phyloP scores from a whole-genome alignment of 306 rosid genomes.

The Gastrolobium villosum region DNA sequence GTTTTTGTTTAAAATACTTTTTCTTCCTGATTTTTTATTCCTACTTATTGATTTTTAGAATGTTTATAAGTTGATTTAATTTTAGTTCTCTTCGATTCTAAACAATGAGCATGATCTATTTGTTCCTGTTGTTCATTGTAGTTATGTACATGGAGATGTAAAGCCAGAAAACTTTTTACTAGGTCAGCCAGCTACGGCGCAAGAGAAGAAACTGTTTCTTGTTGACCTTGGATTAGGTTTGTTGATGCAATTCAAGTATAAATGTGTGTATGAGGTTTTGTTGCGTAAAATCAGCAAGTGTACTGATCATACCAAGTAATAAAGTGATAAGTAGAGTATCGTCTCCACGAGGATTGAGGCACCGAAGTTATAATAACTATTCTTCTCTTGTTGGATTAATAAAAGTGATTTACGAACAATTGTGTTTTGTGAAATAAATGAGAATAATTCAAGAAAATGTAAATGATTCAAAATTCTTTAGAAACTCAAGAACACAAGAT shows the following conservation, averaged over 20 bases:
- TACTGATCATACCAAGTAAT: too few species aligned
- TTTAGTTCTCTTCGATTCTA: constrained; percentile 16
- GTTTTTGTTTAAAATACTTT: background rate
- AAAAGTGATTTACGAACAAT: too few species aligned
- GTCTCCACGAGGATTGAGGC: too few species aligned
- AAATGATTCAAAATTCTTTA: too few species aligned
- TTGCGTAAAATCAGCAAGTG: too few species aligned
- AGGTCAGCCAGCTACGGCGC: constrained; percentile 92
- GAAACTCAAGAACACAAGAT: too few species aligned
- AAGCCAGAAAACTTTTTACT: constrained; percentile 97
- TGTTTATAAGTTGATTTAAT: constrained; percentile 7
- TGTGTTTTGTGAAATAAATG: too few species aligned
- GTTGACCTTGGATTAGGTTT: constrained; percentile 95
- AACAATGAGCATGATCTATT: constrained; percentile 7
- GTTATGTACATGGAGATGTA: constrained; percentile 98
- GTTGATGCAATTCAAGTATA: constrained; percentile 46
- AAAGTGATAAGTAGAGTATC: too few species aligned
- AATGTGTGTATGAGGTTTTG: constrained; percentile 8
- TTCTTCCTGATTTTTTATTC: constrained; percentile 22
- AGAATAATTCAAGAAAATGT: too few species aligned
- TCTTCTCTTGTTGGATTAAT: too few species aligned
- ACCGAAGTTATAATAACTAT: too few species aligned
- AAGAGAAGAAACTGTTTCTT: constrained; percentile 93
- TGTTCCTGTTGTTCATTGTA: constrained; percentile 45
- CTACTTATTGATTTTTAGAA: background rate